Conservation (phyloP, 2,329 filamentous ascomycete species). For the Penicillium expansum region DNA sequence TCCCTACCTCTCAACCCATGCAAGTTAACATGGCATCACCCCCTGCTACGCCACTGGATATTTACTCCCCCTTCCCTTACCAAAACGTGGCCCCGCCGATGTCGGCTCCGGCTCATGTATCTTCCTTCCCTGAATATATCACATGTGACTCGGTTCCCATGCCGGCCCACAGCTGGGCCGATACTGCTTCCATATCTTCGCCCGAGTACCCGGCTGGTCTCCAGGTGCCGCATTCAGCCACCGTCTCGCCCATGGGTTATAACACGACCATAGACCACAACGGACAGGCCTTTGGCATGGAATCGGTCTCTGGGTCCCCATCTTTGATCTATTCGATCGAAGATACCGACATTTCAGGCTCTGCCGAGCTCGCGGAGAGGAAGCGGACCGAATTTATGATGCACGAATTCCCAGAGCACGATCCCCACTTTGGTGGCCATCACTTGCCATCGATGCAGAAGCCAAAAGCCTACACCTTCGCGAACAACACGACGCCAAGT, state of each 20-base stretch:
- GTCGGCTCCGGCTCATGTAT: conserved; percentile 45
- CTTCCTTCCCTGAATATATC: conserved; percentile 43
- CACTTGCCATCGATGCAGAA: conserved; percentile 40
- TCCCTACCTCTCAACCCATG: conserved; percentile 41
- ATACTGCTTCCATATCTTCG: conserved; percentile 40
- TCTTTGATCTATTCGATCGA: conserved; percentile 35
- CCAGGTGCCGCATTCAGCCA: conserved; percentile 33
- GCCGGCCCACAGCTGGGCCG: conserved; percentile 44
- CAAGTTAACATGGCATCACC: conserved; percentile 45
- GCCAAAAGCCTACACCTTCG: conserved; percentile 45
- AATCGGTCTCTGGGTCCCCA: conserved; percentile 30
- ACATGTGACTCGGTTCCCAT: conserved; percentile 38
- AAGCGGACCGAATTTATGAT: conserved; percentile 44
- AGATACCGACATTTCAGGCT: conserved; percentile 28
- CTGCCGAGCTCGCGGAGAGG: conserved; percentile 27
- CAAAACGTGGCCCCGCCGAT: conserved; percentile 39
- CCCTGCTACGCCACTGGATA: conserved; percentile 45
- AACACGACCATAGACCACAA: conserved; percentile 34
- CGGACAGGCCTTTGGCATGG: conserved; percentile 28
- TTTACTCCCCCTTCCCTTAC: conserved; percentile 40
- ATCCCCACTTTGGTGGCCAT: conserved; percentile 42
- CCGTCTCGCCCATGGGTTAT: conserved; percentile 41
- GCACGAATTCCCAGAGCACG: conserved; percentile 46
- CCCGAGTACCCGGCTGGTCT: conserved; percentile 41
- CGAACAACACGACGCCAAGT: conserved; percentile 42